Evolutionary conservation across 805 yeast genomes (phyloP), one percentile per base, ranked within the genome.

Genomic region (Candida golubevii): DNA sequence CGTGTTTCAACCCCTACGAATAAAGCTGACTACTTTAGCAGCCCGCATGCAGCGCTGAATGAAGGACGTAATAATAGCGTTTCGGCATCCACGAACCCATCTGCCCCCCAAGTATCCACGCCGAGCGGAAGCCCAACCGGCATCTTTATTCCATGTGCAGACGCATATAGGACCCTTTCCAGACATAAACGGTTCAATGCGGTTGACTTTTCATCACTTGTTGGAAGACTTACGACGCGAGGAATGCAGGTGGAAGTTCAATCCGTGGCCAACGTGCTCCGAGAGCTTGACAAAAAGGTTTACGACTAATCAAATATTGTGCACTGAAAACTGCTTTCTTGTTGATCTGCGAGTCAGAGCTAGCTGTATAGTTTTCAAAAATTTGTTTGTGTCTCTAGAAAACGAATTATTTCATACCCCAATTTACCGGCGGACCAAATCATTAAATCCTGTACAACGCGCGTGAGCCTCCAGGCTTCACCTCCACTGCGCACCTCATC

Each of bases 221-320:
- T 88, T 5, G 85, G 85, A 11, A 79, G 83, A 54, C 72, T 88
- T 52, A 80, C 84, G 28, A 85, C 95, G 1, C 71, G 85, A 50
- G 96, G 95, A 3, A 85, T 86, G 84, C 88, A 84, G 56, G 95
- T 89, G 38, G 97, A 89, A 58, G 95, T 86, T n/a, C 88, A 84
- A 56, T 80, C 88, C 54, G 93, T 89, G 30, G 95, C 93, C 28
- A 84, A 85, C 55, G 89, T 88, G 15, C 67, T 88, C 49, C 71
- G 96, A 31, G 93, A 88, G 55, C 69, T 89, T 58, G 96, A 89
- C 62, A 74, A 86, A 58, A 72, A 83, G 54, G 70, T 81, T 33
- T 76, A 76, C 55, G 68, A 74, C 49, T 77, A 60, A 39, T 42
- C 34, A n/a, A 8, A 39, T 11, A 18, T 11, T 14, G 14, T 8